Percentiles rank a stretch among this genome's conserved stretches.
Conservation (phyloP, 345 rosid genomes). For the Salix brachista region DNA sequence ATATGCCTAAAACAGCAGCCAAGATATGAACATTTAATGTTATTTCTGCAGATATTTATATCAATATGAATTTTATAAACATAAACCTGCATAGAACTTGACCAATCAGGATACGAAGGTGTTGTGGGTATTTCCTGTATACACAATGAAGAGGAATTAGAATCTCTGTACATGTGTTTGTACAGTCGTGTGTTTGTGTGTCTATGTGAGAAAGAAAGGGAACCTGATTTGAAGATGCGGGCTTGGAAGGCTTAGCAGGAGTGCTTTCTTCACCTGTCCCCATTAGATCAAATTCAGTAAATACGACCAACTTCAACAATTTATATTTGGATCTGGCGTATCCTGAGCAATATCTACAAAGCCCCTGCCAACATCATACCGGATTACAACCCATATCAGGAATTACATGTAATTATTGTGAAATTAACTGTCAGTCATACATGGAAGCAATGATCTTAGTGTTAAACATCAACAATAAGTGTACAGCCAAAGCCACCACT, state of each 20-base stretch:
- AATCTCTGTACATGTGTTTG: neutral
- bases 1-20: constrained; percentile 60
- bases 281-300: constrained; percentile 33
- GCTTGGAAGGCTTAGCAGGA: constrained; percentile 64
- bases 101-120: constrained; percentile 81
- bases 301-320: constrained; percentile 9
- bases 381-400: constrained; percentile 12
- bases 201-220: neutral
- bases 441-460: neutral
- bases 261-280: constrained; percentile 77
- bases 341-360: constrained; percentile 12
- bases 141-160: constrained; percentile 12
- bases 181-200: neutral
- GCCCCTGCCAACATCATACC: constrained; percentile 21
- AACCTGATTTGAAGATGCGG: constrained; percentile 73
- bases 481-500: neutral
- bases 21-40: constrained; percentile 17
- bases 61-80: constrained; percentile 7
- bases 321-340: constrained; percentile 5
- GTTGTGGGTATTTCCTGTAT: constrained; percentile 65
- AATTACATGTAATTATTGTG: neutral
- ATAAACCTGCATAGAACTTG: constrained; percentile 82
- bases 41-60: neutral
- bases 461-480: neutral
- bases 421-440: neutral